Conservation (phyloP, 2,329 filamentous ascomycete genomes). For the Xylariaceae sp. region DNA sequence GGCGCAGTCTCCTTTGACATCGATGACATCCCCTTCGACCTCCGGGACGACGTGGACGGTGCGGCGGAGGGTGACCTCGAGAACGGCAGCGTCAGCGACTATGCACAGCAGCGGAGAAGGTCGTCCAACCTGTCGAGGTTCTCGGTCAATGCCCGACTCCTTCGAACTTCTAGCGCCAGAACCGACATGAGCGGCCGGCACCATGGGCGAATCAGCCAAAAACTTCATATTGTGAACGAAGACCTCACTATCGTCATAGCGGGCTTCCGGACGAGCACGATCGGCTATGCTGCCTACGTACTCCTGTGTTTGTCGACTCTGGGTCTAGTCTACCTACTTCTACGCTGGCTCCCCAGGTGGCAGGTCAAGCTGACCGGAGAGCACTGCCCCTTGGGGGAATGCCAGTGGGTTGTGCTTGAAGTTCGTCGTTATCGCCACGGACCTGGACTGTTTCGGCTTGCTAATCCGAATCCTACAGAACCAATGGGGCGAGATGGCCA, state of each 20-base stretch:
- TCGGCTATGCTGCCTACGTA: constrained; percentile 65
- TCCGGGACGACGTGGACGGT: constrained; percentile 29
- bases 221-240: constrained; percentile 88
- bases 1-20: constrained; percentile 26
- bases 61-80: constrained; percentile 39
- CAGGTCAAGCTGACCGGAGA: constrained; percentile 70
- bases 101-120: constrained; percentile 52
- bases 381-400: constrained; percentile 62
- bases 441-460: background rate
- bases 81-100: constrained; percentile 38
- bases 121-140: constrained; percentile 55
- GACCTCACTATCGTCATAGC: constrained; percentile 91
- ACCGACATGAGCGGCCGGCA: constrained; percentile 61
- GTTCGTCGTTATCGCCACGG: constrained; percentile 35
- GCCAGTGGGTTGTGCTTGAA: constrained; percentile 90
- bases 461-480: constrained; percentile 48
- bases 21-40: constrained; percentile 30
- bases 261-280: constrained; percentile 73
- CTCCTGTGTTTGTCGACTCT: constrained; percentile 64
- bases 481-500: constrained; percentile 87
- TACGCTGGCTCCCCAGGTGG: constrained; percentile 89
- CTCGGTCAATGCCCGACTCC: constrained; percentile 58
- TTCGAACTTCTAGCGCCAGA: constrained; percentile 63
- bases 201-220: constrained; percentile 70
- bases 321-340: constrained; percentile 75